phyloP scores from a whole-genome alignment of 2,329 filamentous ascomycete species.

The Zasmidium angulare region DNA sequence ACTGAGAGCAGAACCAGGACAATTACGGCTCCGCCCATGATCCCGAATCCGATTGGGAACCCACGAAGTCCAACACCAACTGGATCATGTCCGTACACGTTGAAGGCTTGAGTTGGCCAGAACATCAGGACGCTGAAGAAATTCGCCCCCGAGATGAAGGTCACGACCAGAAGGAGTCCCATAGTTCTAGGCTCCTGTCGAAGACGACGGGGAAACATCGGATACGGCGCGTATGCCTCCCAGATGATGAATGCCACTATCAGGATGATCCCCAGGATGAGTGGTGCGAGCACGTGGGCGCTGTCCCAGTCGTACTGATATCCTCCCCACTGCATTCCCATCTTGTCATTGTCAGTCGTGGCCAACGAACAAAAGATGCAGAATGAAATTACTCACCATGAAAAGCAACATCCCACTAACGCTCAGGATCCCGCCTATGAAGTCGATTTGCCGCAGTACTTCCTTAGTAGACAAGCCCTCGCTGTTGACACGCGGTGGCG shows the following conservation, averaged over 20 bases:
- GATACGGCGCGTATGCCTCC: slow-evolving; percentile 27
- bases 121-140: slow-evolving; percentile 51
- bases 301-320: slow-evolving; percentile 35
- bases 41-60: slow-evolving; percentile 63
- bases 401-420: slow-evolving; percentile 53
- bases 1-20: slow-evolving; percentile 60
- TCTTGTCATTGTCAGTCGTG: not conserved
- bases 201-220: slow-evolving; percentile 32
- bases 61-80: slow-evolving; percentile 64
- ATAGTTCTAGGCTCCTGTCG: slow-evolving; percentile 34
- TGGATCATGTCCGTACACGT: slow-evolving; percentile 54
- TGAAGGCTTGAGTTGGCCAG: slow-evolving; percentile 57
- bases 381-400: slow-evolving; percentile 42
- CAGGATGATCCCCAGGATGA: slow-evolving; percentile 34
- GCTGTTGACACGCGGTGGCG: slow-evolving; percentile 50
- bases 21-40: slow-evolving; percentile 61
- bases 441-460: slow-evolving; percentile 50
- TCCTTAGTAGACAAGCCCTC: slow-evolving; percentile 41
- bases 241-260: slow-evolving; percentile 36
- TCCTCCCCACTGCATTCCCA: slow-evolving; percentile 22
- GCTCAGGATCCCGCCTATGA: slow-evolving; percentile 52
- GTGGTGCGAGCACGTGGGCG: slow-evolving; percentile 34
- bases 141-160: slow-evolving; percentile 39
- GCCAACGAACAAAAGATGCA: not conserved
- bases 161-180: slow-evolving; percentile 39